A percentile compares a stretch with the other conserved stretches of the same genome.
These are phyloP conservation scores for Cutaneotrichosporon sp. DNA, from an alignment of 1,284 basidiomycete genomes.

Conservation along the genomic window DNA sequence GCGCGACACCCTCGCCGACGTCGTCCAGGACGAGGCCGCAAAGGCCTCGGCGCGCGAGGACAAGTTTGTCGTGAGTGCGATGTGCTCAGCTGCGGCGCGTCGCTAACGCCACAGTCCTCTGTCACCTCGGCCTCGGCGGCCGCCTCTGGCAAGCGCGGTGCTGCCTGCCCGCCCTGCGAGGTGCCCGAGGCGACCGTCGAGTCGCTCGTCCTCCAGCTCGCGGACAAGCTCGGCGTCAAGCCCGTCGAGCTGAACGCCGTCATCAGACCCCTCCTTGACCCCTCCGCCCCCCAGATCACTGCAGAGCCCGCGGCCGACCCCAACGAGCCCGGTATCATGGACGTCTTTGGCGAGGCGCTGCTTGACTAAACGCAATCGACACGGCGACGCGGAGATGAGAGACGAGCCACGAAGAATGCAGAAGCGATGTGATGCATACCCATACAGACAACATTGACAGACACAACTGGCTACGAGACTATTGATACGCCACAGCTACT, in stretches of 20 bases:
- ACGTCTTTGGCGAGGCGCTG: slow-evolving; percentile 48
- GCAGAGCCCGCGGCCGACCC: slow-evolving; percentile 21
- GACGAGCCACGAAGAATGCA: too few species aligned
- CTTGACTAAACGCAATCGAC: slow-evolving; percentile 52
- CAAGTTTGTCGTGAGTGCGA: not conserved
- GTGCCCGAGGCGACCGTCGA: slow-evolving; percentile 37
- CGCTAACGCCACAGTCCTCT: not conserved
- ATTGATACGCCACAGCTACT: too few species aligned
- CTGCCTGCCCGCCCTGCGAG: not conserved
- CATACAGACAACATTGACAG: slow-evolving; percentile 3
- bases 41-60: not conserved
- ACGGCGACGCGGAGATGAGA: too few species aligned
- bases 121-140: not conserved
- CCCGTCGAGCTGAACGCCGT: slow-evolving; percentile 49
- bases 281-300: slow-evolving; percentile 46
- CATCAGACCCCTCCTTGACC: slow-evolving; percentile 52
- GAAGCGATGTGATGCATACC: not conserved
- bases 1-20: slow-evolving; percentile 27
- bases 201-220: slow-evolving; percentile 47
- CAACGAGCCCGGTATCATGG: slow-evolving; percentile 38
- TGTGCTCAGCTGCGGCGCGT: too few species aligned
- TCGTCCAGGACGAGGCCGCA: slow-evolving; percentile 14
- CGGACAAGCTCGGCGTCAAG: slow-evolving; percentile 48
- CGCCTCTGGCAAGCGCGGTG: not conserved
- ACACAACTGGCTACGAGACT: too few species aligned